Base-by-base conservation (phyloP, 805 yeast genomes). In the Wickerhamiella sergipiensis region DNA sequence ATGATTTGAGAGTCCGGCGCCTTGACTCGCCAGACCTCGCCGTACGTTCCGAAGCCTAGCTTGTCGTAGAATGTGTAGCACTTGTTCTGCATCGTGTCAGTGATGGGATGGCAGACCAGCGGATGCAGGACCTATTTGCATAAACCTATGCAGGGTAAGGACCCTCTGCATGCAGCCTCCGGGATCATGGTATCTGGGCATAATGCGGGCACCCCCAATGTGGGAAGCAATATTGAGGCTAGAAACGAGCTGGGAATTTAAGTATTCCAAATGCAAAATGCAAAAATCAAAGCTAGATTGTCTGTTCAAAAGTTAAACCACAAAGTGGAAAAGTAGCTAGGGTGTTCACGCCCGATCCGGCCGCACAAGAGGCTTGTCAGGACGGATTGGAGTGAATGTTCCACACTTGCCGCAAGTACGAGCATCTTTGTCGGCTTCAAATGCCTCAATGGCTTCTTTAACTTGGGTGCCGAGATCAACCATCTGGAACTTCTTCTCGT, bases 401-500 rank as follows among this genome's bases (percentile, higher is more conserved):
- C 90, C 89, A 65, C 97, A 88, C 13, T 75, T 64, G 45, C 68
- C 61, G 65, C 97, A 88, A 6, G 88, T 85, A 63, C 94, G 76
- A 45, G 77, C 77, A 12, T 74, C 72, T 18, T 72, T 49, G 59
- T 81, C 82, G 0, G 62, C 70, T 55, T 85, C 94, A 64, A 85
- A 88, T 15, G 70, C 73, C 43, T 79, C 63, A 49, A 89, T 87
- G 2, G 89, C 95, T 6, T 74, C 82, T 65, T 86, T 88, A 50
- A 89, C 89, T 66, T 89, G 96, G 1, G 95, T 82, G 8, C 96
- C 96, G 49, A 89, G 71, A 68, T 89, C 95, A 7, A 69, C 64
- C 66, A 90, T 83, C 59, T 83, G 80, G 63, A 89, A 86, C 51
- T 75, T 78, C 21, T 70, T 72, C 64, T 86, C 89, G 61, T 80